Base-by-base conservation (phyloP, 306 rosid genomes). In the Cucurbita argyrosperma region DNA sequence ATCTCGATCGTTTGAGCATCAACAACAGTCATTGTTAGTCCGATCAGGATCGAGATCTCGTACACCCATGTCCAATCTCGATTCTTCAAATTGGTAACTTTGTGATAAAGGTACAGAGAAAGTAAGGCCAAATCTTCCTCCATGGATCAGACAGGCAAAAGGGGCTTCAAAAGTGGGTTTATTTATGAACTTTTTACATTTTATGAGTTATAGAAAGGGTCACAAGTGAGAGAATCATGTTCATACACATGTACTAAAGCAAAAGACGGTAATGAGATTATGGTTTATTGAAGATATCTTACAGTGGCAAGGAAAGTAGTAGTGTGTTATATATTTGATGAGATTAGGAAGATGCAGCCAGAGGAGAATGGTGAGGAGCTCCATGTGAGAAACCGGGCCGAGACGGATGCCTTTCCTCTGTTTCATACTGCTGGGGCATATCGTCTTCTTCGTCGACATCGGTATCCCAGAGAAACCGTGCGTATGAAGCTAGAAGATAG, bases 401-500 rank as follows among this genome's bases (percentile, higher is more conserved):
- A 55, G 78, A 19, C 49, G 77, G 3, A 46, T 47, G 82, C 61
- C 23, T 76, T n/a, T 76, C 71, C 46, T 79, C 83, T 16, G 76
- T 61, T 71, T 79, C 74, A 64, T 60, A 80, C 71, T 47, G 46
- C 12, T 39, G 14, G 39, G 60, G 80, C 66, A 75, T 76, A 14
- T 78, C 78, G 65, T 84, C 91, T 72, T 85, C 88, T 4, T 82
- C 81, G 13, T 84, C 87, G 35, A 80, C 93, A 62, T 88, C 86
- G 38, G 79, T 74, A 72, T 93, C 97, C 97, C 96, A 93, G 23
- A 90, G 74, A 49, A 69, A 69, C 56, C 43, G 74, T 3, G 57
- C 74, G 13, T 69, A 69, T 40, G 96, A 87, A 75, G 93, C 98
- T 8, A 85, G 18, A 12, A 87, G 88, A 84, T 83, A 87, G 75